phyloP scores from a whole-genome alignment of 202 grass and related monocot genomes.

The Panicum virgatum region DNA sequence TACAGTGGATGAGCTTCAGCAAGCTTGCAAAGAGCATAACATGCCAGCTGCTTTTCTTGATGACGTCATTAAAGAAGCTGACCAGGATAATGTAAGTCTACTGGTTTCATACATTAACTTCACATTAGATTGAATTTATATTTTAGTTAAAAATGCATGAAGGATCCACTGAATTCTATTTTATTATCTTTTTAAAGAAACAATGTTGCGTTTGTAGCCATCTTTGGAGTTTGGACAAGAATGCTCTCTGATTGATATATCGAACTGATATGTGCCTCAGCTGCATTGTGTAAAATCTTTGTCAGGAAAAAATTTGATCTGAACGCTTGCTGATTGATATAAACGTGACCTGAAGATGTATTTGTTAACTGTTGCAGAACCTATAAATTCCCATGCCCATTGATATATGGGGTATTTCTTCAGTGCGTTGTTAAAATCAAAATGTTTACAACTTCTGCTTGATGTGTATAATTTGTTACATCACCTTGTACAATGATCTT shows the following conservation, averaged over 20 bases:
- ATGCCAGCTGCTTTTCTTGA: constrained; percentile 87
- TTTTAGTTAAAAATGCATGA: neutral
- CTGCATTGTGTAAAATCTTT: neutral
- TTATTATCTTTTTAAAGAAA: constrained; percentile 2
- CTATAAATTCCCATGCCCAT: neutral
- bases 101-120: neutral
- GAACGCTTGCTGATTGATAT: neutral
- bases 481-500: neutral
- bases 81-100: constrained; percentile 78
- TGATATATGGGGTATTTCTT: neutral
- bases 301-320: neutral
- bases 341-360: neutral
- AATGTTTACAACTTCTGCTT: neutral
- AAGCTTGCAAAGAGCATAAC: constrained; percentile 85
- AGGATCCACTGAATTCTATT: neutral
- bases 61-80: constrained; percentile 79
- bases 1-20: constrained; percentile 84
- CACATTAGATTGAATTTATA: constrained; percentile 8
- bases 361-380: neutral
- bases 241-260: neutral
- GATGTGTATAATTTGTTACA: neutral
- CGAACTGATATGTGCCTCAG: neutral
- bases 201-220: neutral
- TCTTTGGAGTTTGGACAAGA: neutral
- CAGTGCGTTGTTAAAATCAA: neutral